These are phyloP conservation scores for Cytospora piceae DNA, from an alignment of 2,329 filamentous ascomycete species.

Conservation along the genomic window DNA sequence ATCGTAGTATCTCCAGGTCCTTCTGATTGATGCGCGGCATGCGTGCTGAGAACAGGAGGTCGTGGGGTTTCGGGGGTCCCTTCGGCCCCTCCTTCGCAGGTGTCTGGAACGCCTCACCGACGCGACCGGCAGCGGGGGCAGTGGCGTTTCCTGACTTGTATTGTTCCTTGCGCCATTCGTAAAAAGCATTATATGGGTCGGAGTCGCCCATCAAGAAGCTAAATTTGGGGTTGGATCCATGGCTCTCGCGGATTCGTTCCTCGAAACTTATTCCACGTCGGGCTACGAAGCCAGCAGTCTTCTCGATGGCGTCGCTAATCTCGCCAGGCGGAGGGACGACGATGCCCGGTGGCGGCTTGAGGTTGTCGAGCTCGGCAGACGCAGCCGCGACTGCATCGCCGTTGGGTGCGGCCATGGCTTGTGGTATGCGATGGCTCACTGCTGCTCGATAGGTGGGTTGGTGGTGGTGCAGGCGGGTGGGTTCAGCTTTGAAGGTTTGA, in stretches of 20 bases:
- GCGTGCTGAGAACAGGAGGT: conserved; percentile 91
- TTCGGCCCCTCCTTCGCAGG: conserved; percentile 68
- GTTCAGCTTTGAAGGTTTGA: conserved; percentile 29
- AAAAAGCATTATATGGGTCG: conserved; percentile 87
- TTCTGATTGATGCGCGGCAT: conserved; percentile 98
- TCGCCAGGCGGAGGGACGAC: conserved; percentile 85
- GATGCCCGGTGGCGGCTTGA: conserved; percentile 80
- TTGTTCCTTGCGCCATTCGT: conserved; percentile 87
- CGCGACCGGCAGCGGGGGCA: conserved; percentile 74
- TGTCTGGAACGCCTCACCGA: conserved; percentile 61
- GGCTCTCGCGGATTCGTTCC: conserved; percentile 83
- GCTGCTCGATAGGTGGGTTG: conserved; percentile 30
- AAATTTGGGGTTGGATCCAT: conserved; percentile 85
- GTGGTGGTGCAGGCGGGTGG: neutral
- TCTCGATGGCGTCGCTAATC: conserved; percentile 84
- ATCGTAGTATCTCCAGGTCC: conserved; percentile 73
- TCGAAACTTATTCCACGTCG: conserved; percentile 72
- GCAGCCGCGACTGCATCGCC: conserved; percentile 55
- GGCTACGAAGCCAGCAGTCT: conserved; percentile 90
- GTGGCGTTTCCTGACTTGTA: conserved; percentile 84
- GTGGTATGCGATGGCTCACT: conserved; percentile 29
- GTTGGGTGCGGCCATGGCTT: conserved; percentile 49
- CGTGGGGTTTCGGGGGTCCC: conserved; percentile 81
- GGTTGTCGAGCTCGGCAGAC: conserved; percentile 60
- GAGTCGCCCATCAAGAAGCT: conserved; percentile 80